Evolutionary conservation across 371 early-diverging fungal genomes (phyloP).

Genomic region (Conidiobolus incongruus): DNA sequence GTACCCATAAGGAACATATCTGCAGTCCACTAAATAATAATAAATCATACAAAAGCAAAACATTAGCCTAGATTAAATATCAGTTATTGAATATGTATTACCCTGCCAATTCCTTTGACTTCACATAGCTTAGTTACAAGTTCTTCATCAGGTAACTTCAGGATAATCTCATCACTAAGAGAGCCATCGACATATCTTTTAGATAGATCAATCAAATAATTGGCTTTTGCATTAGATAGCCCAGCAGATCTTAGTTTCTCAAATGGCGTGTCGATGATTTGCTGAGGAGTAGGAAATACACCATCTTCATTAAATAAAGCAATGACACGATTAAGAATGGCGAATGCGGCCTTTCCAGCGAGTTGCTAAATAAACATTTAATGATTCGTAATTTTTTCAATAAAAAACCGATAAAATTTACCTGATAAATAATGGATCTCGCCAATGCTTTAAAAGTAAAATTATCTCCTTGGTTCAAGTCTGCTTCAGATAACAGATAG

Average conservation of each 20-base stretch:
- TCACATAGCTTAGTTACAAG: constrained; percentile 15
- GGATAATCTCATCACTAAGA: constrained; percentile 15
- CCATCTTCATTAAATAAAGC: constrained; percentile 9
- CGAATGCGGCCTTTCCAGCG: not conserved
- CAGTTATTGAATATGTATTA: not conserved
- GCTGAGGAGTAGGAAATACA: constrained; percentile 17
- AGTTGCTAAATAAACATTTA: not conserved
- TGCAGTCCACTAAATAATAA: constrained; percentile 21
- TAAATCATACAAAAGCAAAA: not conserved
- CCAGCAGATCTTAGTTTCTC: constrained; percentile 18
- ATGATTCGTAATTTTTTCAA: not conserved
- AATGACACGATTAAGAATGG: not conserved
- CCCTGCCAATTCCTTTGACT: constrained; percentile 32
- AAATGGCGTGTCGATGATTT: constrained; percentile 10
- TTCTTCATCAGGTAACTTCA: constrained; percentile 17
- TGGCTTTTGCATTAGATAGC: constrained; percentile 25
- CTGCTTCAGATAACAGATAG: not conserved
- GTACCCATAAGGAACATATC: constrained; percentile 47
- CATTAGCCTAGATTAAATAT: not conserved
- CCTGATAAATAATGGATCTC: not conserved
- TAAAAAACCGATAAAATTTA: not conserved
- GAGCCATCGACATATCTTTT: constrained; percentile 18
- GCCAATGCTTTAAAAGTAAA: not conserved
- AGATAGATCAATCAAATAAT: constrained; percentile 26
- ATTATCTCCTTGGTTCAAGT: not conserved